Conservation (phyloP, 495 filamentous ascomycete species). For the Hyaloscypha bicolor region DNA sequence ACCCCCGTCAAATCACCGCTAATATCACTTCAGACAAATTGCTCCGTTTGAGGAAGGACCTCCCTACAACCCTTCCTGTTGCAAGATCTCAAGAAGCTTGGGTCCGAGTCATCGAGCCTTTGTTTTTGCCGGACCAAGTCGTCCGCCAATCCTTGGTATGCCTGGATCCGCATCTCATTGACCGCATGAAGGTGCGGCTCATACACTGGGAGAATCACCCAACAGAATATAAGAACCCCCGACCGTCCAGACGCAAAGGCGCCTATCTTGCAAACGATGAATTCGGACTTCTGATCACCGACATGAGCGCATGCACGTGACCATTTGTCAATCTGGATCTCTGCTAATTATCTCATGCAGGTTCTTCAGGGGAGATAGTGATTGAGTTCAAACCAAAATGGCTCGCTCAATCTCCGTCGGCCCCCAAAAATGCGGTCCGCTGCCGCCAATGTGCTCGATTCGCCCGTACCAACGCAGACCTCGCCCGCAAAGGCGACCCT, state of each 20-base stretch:
- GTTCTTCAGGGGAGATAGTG: constrained; percentile 13
- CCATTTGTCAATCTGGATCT: not conserved
- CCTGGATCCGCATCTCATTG: constrained; percentile 24
- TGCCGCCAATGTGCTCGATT: constrained; percentile 87
- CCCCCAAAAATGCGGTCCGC: constrained; percentile 62
- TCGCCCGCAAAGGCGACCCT: not conserved
- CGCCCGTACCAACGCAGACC: constrained; percentile 29
- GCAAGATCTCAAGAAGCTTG: constrained; percentile 20
- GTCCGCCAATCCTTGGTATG: constrained; percentile 34
- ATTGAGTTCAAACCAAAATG: constrained; percentile 96
- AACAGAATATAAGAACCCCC: constrained; percentile 19
- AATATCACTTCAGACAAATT: constrained; percentile 27
- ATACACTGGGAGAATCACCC: constrained; percentile 37
- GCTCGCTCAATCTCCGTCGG: constrained; percentile 80
- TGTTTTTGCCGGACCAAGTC: constrained; percentile 23
- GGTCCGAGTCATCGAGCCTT: constrained; percentile 18
- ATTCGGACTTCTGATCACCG: constrained; percentile 73
- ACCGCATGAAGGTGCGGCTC: constrained; percentile 53
- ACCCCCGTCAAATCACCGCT: not conserved
- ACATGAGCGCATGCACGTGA: constrained; percentile 65
- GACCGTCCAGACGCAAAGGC: constrained; percentile 52
- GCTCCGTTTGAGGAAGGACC: constrained; percentile 31
- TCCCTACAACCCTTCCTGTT: constrained; percentile 29
- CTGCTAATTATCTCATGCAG: not conserved
- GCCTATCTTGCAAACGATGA: constrained; percentile 62